phyloP scores from a whole-genome alignment of 352 stramenopile genomes.

The Lagenidium giganteum region DNA sequence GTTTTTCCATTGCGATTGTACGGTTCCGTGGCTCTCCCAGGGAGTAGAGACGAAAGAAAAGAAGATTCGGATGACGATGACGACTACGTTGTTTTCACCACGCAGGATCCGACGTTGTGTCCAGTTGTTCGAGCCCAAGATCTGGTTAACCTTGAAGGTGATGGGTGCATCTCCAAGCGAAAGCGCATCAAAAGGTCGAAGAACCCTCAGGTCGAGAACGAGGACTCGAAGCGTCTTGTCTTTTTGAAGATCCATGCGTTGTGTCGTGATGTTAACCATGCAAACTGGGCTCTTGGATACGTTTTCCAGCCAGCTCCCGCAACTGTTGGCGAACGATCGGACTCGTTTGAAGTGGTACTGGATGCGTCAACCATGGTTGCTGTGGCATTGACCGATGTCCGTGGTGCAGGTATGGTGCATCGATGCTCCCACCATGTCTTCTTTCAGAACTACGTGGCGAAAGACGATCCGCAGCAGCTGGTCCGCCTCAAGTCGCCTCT shows the following conservation, averaged over 20 bases:
- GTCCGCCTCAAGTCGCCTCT: too few relatives aligned
- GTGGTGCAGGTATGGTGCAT: conserved; percentile 10
- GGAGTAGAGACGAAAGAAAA: background rate
- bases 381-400: conserved; percentile 9
- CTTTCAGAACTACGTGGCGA: conserved; percentile 1
- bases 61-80: background rate
- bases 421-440: conserved; percentile 1
- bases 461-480: conserved; percentile 5
- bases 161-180: conserved; percentile 2
- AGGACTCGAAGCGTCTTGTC: conserved; percentile 1
- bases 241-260: conserved; percentile 3
- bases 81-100: conserved; percentile 17
- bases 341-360: conserved; percentile 9
- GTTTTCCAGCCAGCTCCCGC: conserved; percentile 1
- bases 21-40: conserved; percentile 6
- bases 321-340: too few relatives aligned
- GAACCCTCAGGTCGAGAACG: background rate
- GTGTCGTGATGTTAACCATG: conserved; percentile 11
- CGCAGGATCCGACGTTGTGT: conserved; percentile 10
- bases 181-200: background rate
- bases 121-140: conserved; percentile 14
- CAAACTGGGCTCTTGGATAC: conserved; percentile 15
- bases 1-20: conserved; percentile 12
- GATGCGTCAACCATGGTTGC: conserved; percentile 11
- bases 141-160: conserved; percentile 9